phyloP scores from a whole-genome alignment of 228 moss, liverwort and hornwort genomes.

The Sphagnum magellanicum region DNA sequence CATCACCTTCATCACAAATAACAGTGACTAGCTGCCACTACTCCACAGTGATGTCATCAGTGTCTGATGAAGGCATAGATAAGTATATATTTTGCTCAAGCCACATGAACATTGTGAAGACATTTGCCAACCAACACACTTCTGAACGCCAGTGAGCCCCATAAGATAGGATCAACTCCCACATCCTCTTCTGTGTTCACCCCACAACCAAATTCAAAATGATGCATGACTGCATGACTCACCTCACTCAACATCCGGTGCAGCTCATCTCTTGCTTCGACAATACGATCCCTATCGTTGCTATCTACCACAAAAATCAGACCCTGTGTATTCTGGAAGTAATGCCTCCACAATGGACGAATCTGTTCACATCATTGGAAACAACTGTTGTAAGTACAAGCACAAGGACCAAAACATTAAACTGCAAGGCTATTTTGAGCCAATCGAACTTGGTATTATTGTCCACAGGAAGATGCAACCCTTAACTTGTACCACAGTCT shows the following conservation, averaged over 20 bases:
- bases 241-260: conserved; percentile 20
- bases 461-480: no score
- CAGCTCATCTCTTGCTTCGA: conserved; percentile 25
- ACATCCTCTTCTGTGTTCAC: neutral
- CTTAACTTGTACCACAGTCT: no score
- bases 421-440: neutral
- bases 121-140: no score
- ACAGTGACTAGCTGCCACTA: no score
- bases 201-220: neutral
- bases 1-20: no score
- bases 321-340: conserved; percentile 22
- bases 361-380: conserved; percentile 5
- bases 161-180: neutral
- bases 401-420: neutral
- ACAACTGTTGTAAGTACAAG: neutral
- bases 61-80: no score
- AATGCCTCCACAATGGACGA: conserved; percentile 17
- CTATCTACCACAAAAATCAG: conserved; percentile 35
- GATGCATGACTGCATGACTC: neutral
- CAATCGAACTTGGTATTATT: no score
- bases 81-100: no score
- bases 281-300: conserved; percentile 24
- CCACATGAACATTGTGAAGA: no score
- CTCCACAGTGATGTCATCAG: no score
- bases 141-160: neutral